Base-by-base conservation (phyloP, 805 yeast genomes). In the Peterozyma xylosa region DNA sequence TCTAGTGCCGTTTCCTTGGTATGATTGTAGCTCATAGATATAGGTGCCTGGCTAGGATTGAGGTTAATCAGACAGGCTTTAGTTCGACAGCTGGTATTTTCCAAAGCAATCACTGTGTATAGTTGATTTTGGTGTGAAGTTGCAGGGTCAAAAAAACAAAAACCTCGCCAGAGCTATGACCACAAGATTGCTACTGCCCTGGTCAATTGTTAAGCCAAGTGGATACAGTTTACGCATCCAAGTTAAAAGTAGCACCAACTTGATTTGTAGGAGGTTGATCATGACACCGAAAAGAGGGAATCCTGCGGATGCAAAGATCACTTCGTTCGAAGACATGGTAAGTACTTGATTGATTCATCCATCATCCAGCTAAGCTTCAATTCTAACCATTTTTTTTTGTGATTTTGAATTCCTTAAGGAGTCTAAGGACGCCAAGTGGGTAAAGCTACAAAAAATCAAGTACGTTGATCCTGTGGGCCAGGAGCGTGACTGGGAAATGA, bases 401-500 rank as follows among this genome's bases (percentile, higher is more conserved):
- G 27, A 37, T 21, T 2, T 2, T 5, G n/a, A n/a, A n/a, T n/a
- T n/a, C n/a, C n/a, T n/a, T n/a, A 29, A 45, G 51, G 46, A 43
- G 11, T 52, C 78, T 3, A 50, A 54, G 6, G 76, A 78, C 37
- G 82, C 87, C 38, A 73, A 71, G 53, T 84, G 90, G 86, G 75
- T 83, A 41, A 74, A 77, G 38, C 65, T 86, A 39, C 73, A 81
- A 47, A 82, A 77, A 56, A 69, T 87, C 50, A 73, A 76, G 38
- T 88, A 86, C 59, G 47, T 53, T n/a, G 95, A 85, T 51, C 91
- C 96, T 5, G 66, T 67, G 21, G 95, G 95, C 1, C 67, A 62
- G 13, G 48, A 58, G 13, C 73, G 97, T 35, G 82, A 80, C 42
- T 91, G 98, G 97, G 99, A 91, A 62, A 82, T 80, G 76, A 95